Conservation (phyloP, 345 rosid genomes). For the Populus nigra region DNA sequence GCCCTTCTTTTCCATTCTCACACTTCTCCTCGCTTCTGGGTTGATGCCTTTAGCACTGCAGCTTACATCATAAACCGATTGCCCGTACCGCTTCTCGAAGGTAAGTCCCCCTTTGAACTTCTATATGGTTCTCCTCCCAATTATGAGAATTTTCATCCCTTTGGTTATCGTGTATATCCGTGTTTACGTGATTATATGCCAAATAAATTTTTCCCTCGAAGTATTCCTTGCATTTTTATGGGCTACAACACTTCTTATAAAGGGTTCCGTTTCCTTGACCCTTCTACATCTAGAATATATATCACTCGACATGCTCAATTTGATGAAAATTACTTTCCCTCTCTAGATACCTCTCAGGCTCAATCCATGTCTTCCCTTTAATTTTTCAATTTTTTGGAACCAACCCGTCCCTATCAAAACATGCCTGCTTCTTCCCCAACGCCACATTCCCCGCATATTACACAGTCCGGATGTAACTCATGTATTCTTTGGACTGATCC, state of each 20-base stretch:
- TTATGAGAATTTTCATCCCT: not conserved
- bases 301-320: slow-evolving; percentile 6
- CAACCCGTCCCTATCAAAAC: not conserved
- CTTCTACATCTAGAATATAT: not conserved
- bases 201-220: not conserved
- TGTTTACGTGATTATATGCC: not conserved
- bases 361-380: not conserved
- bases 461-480: too few species aligned
- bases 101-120: not conserved
- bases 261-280: not conserved
- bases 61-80: not conserved
- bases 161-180: not conserved
- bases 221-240: not conserved
- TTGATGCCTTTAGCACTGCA: not conserved
- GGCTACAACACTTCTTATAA: not conserved
- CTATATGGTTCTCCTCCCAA: not conserved
- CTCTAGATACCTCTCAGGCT: not conserved
- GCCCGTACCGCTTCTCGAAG: not conserved
- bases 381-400: not conserved
- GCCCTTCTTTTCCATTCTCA: not conserved
- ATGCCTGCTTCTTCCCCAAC: not conserved
- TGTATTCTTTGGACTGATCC: slow-evolving; percentile 1
- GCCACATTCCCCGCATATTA: not conserved
- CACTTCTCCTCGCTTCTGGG: not conserved
- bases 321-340: slow-evolving; percentile 9